Percentiles rank a stretch among this genome's conserved stretches.
phyloP scores from a whole-genome alignment of 1,139 yeast genomes.

The Tardiomyces digboiensis region DNA sequence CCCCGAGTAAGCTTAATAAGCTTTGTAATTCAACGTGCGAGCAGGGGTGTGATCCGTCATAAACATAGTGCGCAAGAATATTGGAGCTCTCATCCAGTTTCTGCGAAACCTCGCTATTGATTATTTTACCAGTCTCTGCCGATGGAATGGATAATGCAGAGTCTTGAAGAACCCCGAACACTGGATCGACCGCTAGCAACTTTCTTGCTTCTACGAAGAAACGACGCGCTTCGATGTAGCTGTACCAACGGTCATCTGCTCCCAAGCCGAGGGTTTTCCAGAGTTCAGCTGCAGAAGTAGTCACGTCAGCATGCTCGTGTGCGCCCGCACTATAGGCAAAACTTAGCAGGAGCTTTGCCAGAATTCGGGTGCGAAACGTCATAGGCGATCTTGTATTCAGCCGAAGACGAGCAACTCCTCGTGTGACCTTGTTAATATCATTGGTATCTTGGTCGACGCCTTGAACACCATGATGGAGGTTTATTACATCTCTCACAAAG shows the following conservation, averaged over 20 bases:
- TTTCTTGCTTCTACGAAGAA: slow-evolving; percentile 15
- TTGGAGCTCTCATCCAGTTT: neutral
- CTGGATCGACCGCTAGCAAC: slow-evolving; percentile 30
- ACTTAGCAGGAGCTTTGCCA: slow-evolving; percentile 14
- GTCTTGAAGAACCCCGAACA: slow-evolving; percentile 37
- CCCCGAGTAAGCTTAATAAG: neutral
- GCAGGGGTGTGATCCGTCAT: slow-evolving; percentile 3
- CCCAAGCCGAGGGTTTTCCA: slow-evolving; percentile 2
- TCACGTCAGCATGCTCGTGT: slow-evolving; percentile 1
- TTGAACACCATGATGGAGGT: slow-evolving; percentile 10
- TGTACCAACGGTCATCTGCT: slow-evolving; percentile 14
- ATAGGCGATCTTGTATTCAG: slow-evolving; percentile 9
- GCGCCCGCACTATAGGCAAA: slow-evolving; percentile 8
- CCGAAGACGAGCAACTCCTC: slow-evolving; percentile 1
- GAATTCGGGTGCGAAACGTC: slow-evolving; percentile 16
- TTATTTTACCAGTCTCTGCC: slow-evolving; percentile 4
- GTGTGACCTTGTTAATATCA: slow-evolving; percentile 10
- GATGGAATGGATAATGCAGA: slow-evolving; percentile 41
- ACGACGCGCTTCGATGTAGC: slow-evolving; percentile 14
- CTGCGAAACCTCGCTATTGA: neutral
- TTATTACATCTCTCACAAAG: neutral
- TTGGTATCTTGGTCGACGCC: slow-evolving; percentile 13
- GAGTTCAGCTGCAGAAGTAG: neutral
- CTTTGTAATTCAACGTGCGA: neutral
- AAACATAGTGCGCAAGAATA: slow-evolving; percentile 2